Evolutionary conservation across 2,329 filamentous ascomycete species (phyloP).

Genomic region (Allantophomopsis lycopodina): DNA sequence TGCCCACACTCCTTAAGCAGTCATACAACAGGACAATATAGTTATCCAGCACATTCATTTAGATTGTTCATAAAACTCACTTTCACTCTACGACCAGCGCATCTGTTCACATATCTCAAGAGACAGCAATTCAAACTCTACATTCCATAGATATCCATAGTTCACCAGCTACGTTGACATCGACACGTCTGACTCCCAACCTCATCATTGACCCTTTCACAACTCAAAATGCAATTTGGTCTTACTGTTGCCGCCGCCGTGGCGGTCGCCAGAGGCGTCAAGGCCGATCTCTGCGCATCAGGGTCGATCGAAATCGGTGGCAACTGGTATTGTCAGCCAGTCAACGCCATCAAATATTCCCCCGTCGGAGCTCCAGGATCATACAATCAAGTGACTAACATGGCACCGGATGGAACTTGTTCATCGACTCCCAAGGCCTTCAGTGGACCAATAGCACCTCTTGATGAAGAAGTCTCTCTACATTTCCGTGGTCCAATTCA

Average conservation of each 20-base stretch:
- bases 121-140: no score
- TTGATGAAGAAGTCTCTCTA: constrained; percentile 60
- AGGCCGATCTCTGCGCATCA: constrained; percentile 16
- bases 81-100: background rate
- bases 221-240: no score
- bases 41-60: no score
- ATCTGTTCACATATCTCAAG: no score
- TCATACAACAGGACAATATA: no score
- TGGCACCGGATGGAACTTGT: constrained; percentile 43
- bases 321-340: constrained; percentile 54
- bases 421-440: constrained; percentile 35
- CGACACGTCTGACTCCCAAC: no score
- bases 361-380: constrained; percentile 43
- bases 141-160: no score
- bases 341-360: constrained; percentile 53
- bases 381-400: constrained; percentile 50
- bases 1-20: no score
- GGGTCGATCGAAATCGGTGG: constrained; percentile 23
- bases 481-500: constrained; percentile 59
- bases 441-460: constrained; percentile 47
- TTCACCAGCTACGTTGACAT: no score
- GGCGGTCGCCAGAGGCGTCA: constrained; percentile 2
- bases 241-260: background rate
- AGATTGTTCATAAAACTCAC: no score
- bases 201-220: no score